Evolutionary conservation across 176 grass and related monocot genomes (phyloP), one percentile per base, ranked within the genome.

Genomic region (Oryza meyeriana): DNA sequence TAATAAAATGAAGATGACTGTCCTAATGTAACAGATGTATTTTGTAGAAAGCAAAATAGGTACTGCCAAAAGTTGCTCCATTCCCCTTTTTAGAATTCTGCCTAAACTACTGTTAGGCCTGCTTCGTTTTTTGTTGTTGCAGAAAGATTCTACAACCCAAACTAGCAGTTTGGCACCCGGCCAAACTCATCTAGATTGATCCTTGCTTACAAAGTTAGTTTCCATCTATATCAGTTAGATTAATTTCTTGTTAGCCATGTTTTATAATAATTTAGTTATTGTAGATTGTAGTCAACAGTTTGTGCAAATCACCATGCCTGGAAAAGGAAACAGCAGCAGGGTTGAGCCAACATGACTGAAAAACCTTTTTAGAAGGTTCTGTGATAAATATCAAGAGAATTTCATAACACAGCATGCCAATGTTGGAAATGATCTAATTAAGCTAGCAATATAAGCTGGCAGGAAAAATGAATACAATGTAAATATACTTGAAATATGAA

Each of bases 1-100:
- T 44, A 59, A 83, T 55, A 3, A 71, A 61, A 81, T 81, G 59
- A 30, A 57, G 34, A 81, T 31, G 27, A 72, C 1, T 71, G 6
- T 44, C 28, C 52, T 42, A 36, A 18, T 81, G 24, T 40, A 81
- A 40, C 6, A 2, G 47, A 81, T 41, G 79, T 30, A 61, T 55
- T 22, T 55, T 55, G 5, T 55, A 55, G 18, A n/a, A 55, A 55
- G 18, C 18, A 55, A 55, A 22, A n/a, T 55, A 55, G 50, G 20
- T 55, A 8, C 50, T 20, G n/a, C 50, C 50, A 55, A 22, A 55
- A 55, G 50, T 55, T 55, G 50, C 50, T 55, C 50, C 20, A n/a
- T 55, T 55, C 50, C 50, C 1, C 6, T 55, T 55, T 55, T 6
- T 55, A 55, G 14, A n/a, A n/a, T 55, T 20, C 17, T n/a, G 50